These are phyloP conservation scores for Cladobotryum protrusum DNA, from an alignment of 2,329 filamentous ascomycete genomes.

Conservation along the genomic window DNA sequence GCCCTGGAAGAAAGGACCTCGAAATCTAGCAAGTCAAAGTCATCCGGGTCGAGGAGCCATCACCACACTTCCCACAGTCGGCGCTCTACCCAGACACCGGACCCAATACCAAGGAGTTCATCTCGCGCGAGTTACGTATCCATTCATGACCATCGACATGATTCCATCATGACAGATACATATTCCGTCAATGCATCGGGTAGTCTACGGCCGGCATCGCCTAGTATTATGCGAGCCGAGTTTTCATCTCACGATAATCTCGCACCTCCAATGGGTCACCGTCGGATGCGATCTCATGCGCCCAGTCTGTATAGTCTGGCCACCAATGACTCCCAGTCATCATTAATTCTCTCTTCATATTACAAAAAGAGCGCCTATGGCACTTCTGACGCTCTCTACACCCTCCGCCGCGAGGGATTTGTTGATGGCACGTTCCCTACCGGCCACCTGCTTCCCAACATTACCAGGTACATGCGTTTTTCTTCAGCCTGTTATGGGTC, in stretches of 20 bases:
- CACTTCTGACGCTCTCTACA: slow-evolving; percentile 42
- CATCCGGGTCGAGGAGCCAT: slow-evolving; percentile 5
- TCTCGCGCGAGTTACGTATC: slow-evolving; percentile 46
- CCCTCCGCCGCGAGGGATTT: slow-evolving; percentile 45
- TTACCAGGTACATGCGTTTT: slow-evolving; percentile 59
- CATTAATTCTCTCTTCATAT: slow-evolving; percentile 45
- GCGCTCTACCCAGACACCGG: slow-evolving; percentile 18
- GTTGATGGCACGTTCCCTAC: slow-evolving; percentile 54
- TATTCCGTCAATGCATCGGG: slow-evolving; percentile 44
- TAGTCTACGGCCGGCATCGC: slow-evolving; percentile 37
- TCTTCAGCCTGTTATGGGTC: slow-evolving; percentile 62
- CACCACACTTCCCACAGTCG: slow-evolving; percentile 6
- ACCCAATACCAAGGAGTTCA: slow-evolving; percentile 30
- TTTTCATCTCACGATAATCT: slow-evolving; percentile 20
- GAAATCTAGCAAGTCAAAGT: slow-evolving; percentile 12
- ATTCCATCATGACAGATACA: slow-evolving; percentile 50
- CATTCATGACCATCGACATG: slow-evolving; percentile 43
- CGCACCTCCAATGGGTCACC: slow-evolving; percentile 18
- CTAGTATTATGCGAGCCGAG: slow-evolving; percentile 26
- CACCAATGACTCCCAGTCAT: slow-evolving; percentile 50
- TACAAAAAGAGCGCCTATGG: slow-evolving; percentile 43
- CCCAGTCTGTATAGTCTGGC: slow-evolving; percentile 56
- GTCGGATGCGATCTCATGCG: slow-evolving; percentile 27
- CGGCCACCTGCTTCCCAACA: slow-evolving; percentile 54
- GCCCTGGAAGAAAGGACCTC: slow-evolving; percentile 10